Conservation (phyloP, 148 eudicot species). For the Simmondsia chinensis region DNA sequence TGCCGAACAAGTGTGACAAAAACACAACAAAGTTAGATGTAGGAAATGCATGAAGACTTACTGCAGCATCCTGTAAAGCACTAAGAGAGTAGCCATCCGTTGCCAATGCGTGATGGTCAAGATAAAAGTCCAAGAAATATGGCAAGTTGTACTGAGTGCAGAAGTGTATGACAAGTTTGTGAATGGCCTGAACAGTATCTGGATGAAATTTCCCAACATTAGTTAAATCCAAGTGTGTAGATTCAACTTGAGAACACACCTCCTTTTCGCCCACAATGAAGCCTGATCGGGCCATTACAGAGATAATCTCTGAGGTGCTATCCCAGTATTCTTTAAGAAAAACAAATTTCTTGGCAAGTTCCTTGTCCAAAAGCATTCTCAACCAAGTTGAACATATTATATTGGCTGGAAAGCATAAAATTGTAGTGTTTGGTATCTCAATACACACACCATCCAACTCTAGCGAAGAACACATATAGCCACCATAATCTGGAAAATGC, state of each 20-base stretch:
- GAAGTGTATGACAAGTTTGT: constrained; percentile 59
- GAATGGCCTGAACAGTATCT: constrained; percentile 48
- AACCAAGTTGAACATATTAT: constrained; percentile 71
- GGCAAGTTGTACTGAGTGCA: constrained; percentile 72
- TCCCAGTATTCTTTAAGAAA: constrained; percentile 83
- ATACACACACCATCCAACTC: constrained; percentile 69
- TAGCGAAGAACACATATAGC: constrained; percentile 46
- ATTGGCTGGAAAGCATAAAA: constrained; percentile 41
- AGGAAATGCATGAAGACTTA: constrained; percentile 35
- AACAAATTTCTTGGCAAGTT: constrained; percentile 62
- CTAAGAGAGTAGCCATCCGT: constrained; percentile 45
- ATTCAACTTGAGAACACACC: constrained; percentile 18
- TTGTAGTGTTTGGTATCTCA: constrained; percentile 52
- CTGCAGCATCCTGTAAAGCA: constrained; percentile 54
- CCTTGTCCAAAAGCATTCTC: constrained; percentile 57
- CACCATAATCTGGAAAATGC: constrained; percentile 35
- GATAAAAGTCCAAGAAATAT: constrained; percentile 75
- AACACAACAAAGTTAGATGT: too few species aligned
- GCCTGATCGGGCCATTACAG: constrained; percentile 77
- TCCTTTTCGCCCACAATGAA: constrained; percentile 29
- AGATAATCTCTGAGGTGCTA: constrained; percentile 50
- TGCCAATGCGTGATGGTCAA: constrained; percentile 82
- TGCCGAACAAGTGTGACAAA: too few species aligned
- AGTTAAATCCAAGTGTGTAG: constrained; percentile 19
- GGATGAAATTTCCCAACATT: constrained; percentile 23